Evolutionary conservation across 176 grass and related monocot genomes (phyloP), one percentile per base, ranked within the genome.

Genomic region (Eremochloa ophiuroides): DNA sequence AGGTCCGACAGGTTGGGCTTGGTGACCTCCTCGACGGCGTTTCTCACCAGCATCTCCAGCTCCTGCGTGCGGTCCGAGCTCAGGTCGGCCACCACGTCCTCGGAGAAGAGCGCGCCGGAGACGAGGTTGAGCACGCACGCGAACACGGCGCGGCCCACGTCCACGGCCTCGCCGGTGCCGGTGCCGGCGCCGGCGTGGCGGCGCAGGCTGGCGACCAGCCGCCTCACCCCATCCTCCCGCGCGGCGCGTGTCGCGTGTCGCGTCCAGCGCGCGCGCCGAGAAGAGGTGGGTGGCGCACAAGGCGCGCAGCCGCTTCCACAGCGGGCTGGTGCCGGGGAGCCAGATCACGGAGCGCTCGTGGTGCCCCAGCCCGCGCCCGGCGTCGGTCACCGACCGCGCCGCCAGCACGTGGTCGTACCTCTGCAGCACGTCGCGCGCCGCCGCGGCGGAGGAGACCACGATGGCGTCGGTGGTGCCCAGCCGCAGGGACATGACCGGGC

Each of bases 1-100:
- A 89, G 78, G 56, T 94, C 89, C 2, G 92, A 87, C 10, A 94
- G 20, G 80, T 94, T 91, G 8, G 89, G 86, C 69, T 70, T 83
- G 38, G 70, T 69, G 44, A 47, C 61, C 59, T 83, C 79, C 69
- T 84, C 78, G 23, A 89, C 48, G 10, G 29, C 7, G 61, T 69
- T 70, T 39, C 60, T 73, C 62, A 91, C 66, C 18, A 94, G 72
- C 26, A 28, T 74, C 89, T 88, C 76, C 63, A 94, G 84, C 67
- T 94, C 69, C 33, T 83, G 82, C 37, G 86, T 58, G 18, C 43
- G 63, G 55, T 84, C 69, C 3, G 81, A 90, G 85, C 66, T 75
- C 34, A 83, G 74, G 61, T 85, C 82, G 47, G 47, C 47, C 5
- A 81, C 73, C 22, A 79, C 88, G 76, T 88, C 88, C 74, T 88